A percentile compares a stretch with the other conserved stretches of the same genome.
phyloP scores from a whole-genome alignment of 352 stramenopile species.

The Globisporangium cederbergense region DNA sequence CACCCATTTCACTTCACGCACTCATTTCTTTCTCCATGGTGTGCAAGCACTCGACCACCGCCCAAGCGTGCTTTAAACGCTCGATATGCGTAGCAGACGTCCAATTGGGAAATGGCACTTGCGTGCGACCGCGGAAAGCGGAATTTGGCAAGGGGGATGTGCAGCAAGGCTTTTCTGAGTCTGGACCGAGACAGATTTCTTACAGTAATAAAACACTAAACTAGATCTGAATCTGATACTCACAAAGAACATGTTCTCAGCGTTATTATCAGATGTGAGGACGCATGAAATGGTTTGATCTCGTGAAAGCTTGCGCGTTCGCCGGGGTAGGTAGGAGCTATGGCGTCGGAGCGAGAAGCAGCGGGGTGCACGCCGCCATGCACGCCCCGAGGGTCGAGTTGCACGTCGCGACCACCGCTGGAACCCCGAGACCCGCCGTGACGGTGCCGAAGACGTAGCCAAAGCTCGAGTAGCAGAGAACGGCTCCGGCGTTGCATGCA shows the following conservation, averaged over 20 bases:
- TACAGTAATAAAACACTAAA: not conserved
- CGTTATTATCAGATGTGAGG: not conserved
- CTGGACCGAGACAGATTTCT: not conserved
- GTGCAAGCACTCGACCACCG: not conserved
- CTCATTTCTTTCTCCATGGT: not conserved
- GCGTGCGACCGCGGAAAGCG: conserved; percentile 1
- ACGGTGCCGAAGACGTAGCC: conserved; percentile 38
- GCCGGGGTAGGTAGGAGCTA: not conserved
- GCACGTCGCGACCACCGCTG: conserved; percentile 19
- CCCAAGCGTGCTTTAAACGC: not conserved
- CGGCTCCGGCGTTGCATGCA: conserved; percentile 34
- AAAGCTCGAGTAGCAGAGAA: conserved; percentile 32
- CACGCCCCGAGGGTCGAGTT: conserved; percentile 30
- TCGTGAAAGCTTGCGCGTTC: too few species aligned
- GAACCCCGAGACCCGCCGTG: conserved; percentile 17
- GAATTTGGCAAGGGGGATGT: conserved; percentile 3
- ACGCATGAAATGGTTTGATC: not conserved
- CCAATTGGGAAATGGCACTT: conserved; percentile 3
- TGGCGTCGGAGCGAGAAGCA: conserved; percentile 3
- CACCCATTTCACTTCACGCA: conserved; percentile 1
- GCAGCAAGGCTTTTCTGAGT: conserved; percentile 2
- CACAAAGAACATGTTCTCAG: not conserved
- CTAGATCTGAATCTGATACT: not conserved
- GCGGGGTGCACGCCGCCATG: conserved; percentile 32
- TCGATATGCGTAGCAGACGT: not conserved